Conservation (phyloP, 2,329 filamentous ascomycete species). For the Fusarium protoensiforme region DNA sequence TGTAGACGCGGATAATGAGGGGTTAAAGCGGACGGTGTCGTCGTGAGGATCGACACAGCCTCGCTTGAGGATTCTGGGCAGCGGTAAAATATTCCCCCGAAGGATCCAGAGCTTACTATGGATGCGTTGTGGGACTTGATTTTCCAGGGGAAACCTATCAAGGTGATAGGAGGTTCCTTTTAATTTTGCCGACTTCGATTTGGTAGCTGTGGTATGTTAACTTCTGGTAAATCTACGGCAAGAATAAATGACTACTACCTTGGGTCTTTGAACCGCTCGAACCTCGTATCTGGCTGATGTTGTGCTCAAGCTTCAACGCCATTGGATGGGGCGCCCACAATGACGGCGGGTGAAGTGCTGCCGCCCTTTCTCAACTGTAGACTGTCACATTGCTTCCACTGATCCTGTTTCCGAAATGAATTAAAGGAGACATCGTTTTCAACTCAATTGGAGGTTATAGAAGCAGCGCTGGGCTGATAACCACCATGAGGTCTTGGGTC, state of each 20-base stretch:
- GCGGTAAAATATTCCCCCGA: background rate
- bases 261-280: background rate
- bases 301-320: background rate
- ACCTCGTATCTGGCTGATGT: background rate
- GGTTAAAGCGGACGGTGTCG: background rate
- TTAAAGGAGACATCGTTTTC: background rate
- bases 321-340: background rate
- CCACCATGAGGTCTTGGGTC: background rate
- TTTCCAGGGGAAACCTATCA: background rate
- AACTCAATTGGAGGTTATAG: background rate
- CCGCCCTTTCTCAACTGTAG: background rate
- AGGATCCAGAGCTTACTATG: background rate
- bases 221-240: background rate
- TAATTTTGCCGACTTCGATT: background rate
- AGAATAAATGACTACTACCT: background rate
- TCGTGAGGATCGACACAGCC: background rate
- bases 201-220: background rate
- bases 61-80: background rate
- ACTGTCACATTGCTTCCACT: background rate
- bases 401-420: background rate
- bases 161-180: background rate
- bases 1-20: background rate
- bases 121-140: background rate
- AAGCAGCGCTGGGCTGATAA: background rate
- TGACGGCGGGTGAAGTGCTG: background rate